phyloP scores from a whole-genome alignment of 2,329 filamentous ascomycete species.

The Trichoderma afroharzianum region DNA sequence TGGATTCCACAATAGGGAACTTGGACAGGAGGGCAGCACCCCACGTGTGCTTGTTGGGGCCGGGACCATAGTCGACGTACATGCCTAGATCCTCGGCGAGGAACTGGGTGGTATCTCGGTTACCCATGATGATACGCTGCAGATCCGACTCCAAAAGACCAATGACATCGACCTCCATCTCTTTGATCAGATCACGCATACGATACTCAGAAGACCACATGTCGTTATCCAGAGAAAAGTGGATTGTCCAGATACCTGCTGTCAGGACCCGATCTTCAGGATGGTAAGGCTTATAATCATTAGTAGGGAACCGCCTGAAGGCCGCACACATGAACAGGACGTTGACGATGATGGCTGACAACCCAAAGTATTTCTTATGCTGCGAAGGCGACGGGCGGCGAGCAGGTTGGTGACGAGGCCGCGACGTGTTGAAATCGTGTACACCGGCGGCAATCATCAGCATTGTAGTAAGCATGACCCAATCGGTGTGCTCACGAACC shows the following conservation, averaged over 20 bases:
- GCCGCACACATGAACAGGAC: conserved; percentile 75
- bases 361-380: conserved; percentile 50
- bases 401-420: conserved; percentile 38
- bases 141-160: conserved; percentile 91
- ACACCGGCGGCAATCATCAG: conserved; percentile 78
- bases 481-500: conserved; percentile 91
- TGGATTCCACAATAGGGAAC: conserved; percentile 96
- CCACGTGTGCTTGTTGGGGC: conserved; percentile 99
- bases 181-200: conserved; percentile 85
- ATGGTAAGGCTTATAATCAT: conserved; percentile 90
- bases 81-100: conserved; percentile 95
- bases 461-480: conserved; percentile 89
- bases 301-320: conserved; percentile 86
- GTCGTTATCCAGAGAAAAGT: conserved; percentile 96
- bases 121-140: conserved; percentile 99
- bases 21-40: conserved; percentile 89
- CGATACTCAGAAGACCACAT: conserved; percentile 98
- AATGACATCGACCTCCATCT: conserved; percentile 94
- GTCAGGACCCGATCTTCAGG: conserved; percentile 82
- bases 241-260: conserved; percentile 97
- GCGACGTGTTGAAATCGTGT: conserved; percentile 61
- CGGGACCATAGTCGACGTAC: conserved; percentile 97
- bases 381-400: conserved; percentile 33
- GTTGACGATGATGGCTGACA: conserved; percentile 70
- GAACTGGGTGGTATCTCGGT: conserved; percentile 92